Evolutionary conservation across 768 basidiomycete genomes (phyloP), one percentile per base, ranked within the genome.

Genomic region (Candolleomyces aberdarensis): DNA sequence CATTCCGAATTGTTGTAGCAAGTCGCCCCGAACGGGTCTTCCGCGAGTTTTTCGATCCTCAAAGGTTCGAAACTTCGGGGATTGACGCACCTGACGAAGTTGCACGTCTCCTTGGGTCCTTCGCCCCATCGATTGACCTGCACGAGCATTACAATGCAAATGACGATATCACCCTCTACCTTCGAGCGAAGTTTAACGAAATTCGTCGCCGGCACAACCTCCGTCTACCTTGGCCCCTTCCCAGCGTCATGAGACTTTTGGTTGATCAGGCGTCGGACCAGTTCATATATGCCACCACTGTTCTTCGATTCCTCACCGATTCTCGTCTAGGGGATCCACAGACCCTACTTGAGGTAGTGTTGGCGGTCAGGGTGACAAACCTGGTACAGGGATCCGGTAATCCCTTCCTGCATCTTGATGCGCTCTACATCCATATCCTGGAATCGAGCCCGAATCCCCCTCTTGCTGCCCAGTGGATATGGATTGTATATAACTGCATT

Each of bases 281-380:
- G 50, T 65, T 63, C 43, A 62, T 67, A 13, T 64, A 67, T 39
- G 66, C 64, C 4, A 39, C 64, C 13, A 62, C 59, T 2, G 64
- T 65, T 8, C 50, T 60, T 14, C 55, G 57, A 7, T 67, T 56
- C 48, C 36, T 67, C 22, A 55, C 55, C 19, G 36, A 51, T 31
- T 15, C 44, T 4, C 47, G 58, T 8, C 46, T 22, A 10, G 29
- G 46, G 4, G 52, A 56, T 46, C 66, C 64, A 40, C 43, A 36
- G 9, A 56, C 60, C 11, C 59, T 58, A 11, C 53, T 67, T 3
- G 56, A 67, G 9, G 11, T 15, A 4, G 40, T 60, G 5, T 3
- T 60, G 13, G 22, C 5, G 11, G 22, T 52, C 20, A 26, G 10
- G 9, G 19, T 43, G 2, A 4, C 6, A 19, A 22, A 22, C 13